A percentile compares a stretch with the other conserved stretches of the same genome.
Conservation (phyloP, 306 rosid genomes). For the Calophaca sinica region DNA sequence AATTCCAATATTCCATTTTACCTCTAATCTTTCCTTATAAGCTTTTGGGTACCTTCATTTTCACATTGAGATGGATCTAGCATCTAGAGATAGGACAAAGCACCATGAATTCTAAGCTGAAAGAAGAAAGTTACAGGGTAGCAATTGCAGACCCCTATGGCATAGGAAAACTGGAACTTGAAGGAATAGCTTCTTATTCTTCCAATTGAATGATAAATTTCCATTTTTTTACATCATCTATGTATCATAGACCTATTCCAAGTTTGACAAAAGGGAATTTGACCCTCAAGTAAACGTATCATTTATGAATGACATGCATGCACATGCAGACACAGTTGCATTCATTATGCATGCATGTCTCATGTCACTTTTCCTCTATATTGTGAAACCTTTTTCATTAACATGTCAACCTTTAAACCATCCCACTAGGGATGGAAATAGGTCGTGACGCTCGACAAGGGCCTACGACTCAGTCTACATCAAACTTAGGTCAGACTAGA, state of each 20-base stretch:
- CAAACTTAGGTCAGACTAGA: too few species aligned
- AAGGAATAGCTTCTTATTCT: slow-evolving; percentile 46
- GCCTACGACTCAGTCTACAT: too few species aligned
- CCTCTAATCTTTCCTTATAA: slow-evolving; percentile 11
- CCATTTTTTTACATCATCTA: slow-evolving; percentile 36
- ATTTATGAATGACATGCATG: slow-evolving; percentile 46
- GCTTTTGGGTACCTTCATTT: slow-evolving; percentile 7
- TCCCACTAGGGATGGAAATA: too few species aligned
- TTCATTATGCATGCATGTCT: slow-evolving; percentile 19
- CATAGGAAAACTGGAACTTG: slow-evolving; percentile 44
- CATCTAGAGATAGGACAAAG: slow-evolving; percentile 32
- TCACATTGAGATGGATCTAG: slow-evolving; percentile 41
- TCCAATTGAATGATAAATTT: slow-evolving; percentile 41
- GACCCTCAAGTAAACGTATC: slow-evolving; percentile 25
- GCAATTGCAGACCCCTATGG: slow-evolving; percentile 36
- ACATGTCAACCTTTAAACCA: not conserved
- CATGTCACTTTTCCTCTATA: slow-evolving; percentile 1
- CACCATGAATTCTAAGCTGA: slow-evolving; percentile 43
- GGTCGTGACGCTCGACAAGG: too few species aligned
- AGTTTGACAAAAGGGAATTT: slow-evolving; percentile 40
- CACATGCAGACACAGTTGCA: slow-evolving; percentile 39
- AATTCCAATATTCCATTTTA: slow-evolving; percentile 26
- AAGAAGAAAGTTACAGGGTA: slow-evolving; percentile 40
- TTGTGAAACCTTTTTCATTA: not conserved
- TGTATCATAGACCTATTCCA: slow-evolving; percentile 36